Evolutionary conservation across 2,329 filamentous ascomycete species (phyloP).

Genomic region (Clarireedia monteithiana): DNA sequence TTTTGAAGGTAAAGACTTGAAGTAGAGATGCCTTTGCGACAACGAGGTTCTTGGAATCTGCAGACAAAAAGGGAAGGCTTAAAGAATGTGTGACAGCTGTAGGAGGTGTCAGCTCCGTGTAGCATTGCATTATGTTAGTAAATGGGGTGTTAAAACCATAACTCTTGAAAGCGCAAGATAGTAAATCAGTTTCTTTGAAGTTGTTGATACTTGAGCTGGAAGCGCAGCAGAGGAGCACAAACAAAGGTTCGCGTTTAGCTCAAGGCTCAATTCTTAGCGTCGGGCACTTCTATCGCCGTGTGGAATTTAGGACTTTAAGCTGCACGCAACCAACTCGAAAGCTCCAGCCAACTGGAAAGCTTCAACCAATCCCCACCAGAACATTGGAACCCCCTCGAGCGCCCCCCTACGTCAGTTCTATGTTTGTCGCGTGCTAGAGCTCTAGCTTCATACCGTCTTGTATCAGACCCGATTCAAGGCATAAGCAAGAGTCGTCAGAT

Average conservation of each 20-base stretch:
- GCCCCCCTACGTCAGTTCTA: not conserved
- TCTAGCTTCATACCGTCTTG: too few species aligned
- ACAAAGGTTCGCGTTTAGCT: too few species aligned
- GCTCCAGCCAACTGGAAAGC: too few species aligned
- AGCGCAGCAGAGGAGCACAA: too few species aligned
- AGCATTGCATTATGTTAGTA: slow-evolving; percentile 73
- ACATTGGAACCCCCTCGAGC: not conserved
- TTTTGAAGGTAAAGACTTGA: slow-evolving; percentile 76
- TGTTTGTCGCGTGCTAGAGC: too few species aligned
- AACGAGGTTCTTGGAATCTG: slow-evolving; percentile 74
- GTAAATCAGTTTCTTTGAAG: not conserved
- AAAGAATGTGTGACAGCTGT: slow-evolving; percentile 90
- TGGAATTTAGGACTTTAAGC: too few species aligned
- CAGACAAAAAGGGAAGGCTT: slow-evolving; percentile 66
- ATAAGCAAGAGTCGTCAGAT: not conserved
- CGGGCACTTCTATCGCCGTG: too few species aligned
- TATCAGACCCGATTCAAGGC: not conserved
- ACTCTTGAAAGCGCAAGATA: slow-evolving; percentile 4
- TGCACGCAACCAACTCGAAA: too few species aligned
- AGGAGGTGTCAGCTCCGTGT: slow-evolving; percentile 89
- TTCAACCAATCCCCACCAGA: too few species aligned
- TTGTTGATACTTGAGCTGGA: too few species aligned
- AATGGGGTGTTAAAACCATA: slow-evolving; percentile 6
- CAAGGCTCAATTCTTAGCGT: too few species aligned
- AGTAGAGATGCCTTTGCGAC: slow-evolving; percentile 89